These are phyloP conservation scores for Apiospora malaysiana DNA, from an alignment of 2,329 filamentous ascomycete genomes.

Conservation along the genomic window DNA sequence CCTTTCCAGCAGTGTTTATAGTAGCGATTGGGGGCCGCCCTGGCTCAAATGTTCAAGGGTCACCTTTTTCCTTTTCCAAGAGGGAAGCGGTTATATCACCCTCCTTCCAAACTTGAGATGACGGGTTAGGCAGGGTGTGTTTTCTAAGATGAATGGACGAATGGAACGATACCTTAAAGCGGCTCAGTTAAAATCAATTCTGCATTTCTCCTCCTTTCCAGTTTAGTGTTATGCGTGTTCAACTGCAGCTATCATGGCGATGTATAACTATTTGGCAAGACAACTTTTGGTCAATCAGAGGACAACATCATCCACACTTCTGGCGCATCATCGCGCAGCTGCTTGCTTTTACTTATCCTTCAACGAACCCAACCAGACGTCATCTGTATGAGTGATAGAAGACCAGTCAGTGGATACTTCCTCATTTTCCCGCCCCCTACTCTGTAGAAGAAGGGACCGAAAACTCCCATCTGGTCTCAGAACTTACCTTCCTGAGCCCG, in stretches of 20 bases:
- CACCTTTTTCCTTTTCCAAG: neutral
- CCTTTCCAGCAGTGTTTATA: slow-evolving; percentile 1
- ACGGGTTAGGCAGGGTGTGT: neutral
- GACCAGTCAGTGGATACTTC: neutral
- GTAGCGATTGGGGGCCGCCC: neutral
- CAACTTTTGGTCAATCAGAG: neutral
- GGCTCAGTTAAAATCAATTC: neutral
- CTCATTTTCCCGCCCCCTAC: neutral
- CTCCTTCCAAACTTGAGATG: neutral
- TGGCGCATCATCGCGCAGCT: neutral
- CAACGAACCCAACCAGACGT: neutral
- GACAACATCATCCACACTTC: neutral
- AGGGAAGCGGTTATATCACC: neutral
- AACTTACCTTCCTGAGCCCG: neutral
- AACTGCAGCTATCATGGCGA: neutral
- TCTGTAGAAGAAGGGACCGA: neutral
- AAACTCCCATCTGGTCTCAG: too few relatives aligned
- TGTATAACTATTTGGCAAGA: neutral
- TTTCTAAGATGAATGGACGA: slow-evolving; percentile 7
- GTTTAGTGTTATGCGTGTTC: too few relatives aligned
- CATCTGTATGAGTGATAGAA: neutral
- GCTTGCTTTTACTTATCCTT: neutral
- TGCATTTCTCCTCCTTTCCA: neutral
- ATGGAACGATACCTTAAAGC: slow-evolving; percentile 8
- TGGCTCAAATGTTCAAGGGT: neutral